phyloP scores from a whole-genome alignment of 1,284 basidiomycete species.

The Entoloma clypeatum region DNA sequence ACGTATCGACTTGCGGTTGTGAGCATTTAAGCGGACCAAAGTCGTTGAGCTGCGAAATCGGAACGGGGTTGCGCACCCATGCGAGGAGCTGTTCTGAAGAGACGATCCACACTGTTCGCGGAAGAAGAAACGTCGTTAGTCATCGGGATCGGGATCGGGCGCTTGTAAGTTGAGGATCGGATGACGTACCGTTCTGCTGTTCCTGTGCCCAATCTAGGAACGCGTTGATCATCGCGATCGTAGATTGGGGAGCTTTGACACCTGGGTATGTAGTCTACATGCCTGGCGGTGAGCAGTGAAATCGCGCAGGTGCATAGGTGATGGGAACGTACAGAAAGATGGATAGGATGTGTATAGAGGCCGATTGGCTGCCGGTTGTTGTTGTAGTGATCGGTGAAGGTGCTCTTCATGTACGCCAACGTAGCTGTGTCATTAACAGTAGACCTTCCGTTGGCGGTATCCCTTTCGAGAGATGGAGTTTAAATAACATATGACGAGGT shows the following conservation, averaged over 20 bases:
- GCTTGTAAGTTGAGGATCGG: not conserved
- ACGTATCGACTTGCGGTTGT: constrained; percentile 51
- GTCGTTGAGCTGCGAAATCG: constrained; percentile 54
- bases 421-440: constrained; percentile 57
- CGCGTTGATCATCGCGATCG: constrained; percentile 70
- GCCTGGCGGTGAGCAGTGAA: not conserved
- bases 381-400: constrained; percentile 73
- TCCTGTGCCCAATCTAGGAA: constrained; percentile 82
- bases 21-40: constrained; percentile 58
- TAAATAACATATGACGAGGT: not conserved
- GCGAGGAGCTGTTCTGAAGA: constrained; percentile 70
- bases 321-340: constrained; percentile 52
- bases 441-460: constrained; percentile 49
- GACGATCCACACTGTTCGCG: constrained; percentile 66
- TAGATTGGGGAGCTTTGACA: constrained; percentile 43
- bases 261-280: constrained; percentile 54
- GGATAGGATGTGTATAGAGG: constrained; percentile 80
- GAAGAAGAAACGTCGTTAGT: not conserved
- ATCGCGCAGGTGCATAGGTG: constrained; percentile 7
- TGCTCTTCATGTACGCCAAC: constrained; percentile 69
- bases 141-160: constrained; percentile 7
- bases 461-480: constrained; percentile 31
- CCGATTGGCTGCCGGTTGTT: constrained; percentile 78
- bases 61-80: constrained; percentile 72
- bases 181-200: constrained; percentile 55